phyloP scores from a whole-genome alignment of 371 early-diverging fungal species.

The Lichtheimia hyalospora region DNA sequence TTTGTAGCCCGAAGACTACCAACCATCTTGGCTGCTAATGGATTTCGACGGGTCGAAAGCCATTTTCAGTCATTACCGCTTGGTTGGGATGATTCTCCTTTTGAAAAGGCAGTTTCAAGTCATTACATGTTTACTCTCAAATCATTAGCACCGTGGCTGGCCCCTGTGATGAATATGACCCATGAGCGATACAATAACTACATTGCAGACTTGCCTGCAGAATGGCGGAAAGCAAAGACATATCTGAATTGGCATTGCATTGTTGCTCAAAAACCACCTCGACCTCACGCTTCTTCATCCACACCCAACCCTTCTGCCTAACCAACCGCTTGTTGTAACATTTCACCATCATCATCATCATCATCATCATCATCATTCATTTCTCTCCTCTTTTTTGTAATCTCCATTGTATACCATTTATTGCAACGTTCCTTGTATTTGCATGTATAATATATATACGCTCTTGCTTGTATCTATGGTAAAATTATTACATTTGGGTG shows the following conservation, averaged over 20 bases:
- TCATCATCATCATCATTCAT: too few species aligned
- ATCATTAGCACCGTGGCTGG: conserved; percentile 41
- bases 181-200: conserved; percentile 30
- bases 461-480: too few species aligned
- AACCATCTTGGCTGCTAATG: conserved; percentile 40
- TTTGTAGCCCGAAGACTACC: conserved; percentile 42
- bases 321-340: too few species aligned
- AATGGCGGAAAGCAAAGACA: conserved; percentile 38
- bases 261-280: conserved; percentile 42
- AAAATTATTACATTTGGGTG: too few species aligned
- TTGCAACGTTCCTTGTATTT: too few species aligned
- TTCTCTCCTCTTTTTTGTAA: too few species aligned
- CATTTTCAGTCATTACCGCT: conserved; percentile 36
- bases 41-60: conserved; percentile 36
- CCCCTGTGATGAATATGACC: conserved; percentile 27
- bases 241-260: conserved; percentile 49
- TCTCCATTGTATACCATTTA: too few species aligned
- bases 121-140: conserved; percentile 34
- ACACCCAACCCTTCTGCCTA: too few species aligned
- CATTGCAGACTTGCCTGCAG: conserved; percentile 30
- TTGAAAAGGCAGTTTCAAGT: conserved; percentile 16
- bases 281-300: neutral
- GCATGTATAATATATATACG: too few species aligned
- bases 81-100: conserved; percentile 34
- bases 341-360: too few species aligned